Evolutionary conservation across 1,139 yeast genomes (phyloP).

Genomic region (Pichia cactophila): DNA sequence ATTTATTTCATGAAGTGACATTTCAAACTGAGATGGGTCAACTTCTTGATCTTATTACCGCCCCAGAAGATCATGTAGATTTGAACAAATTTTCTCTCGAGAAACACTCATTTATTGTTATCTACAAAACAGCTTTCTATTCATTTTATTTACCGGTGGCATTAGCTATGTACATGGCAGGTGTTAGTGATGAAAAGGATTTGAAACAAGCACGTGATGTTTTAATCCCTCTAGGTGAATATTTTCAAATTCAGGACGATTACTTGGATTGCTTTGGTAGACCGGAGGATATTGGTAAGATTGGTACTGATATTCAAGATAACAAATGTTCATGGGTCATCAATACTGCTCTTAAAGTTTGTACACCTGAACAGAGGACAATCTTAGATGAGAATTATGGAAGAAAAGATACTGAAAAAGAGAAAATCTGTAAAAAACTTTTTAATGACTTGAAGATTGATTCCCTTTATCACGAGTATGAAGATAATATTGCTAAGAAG

Average conservation of each 20-base stretch:
- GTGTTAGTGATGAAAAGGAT: constrained; percentile 60
- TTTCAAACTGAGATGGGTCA: constrained; percentile 98
- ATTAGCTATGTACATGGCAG: constrained; percentile 90
- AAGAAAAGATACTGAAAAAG: constrained; percentile 62
- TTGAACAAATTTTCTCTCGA: constrained; percentile 76
- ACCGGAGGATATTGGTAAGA: constrained; percentile 95
- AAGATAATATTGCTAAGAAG: constrained; percentile 64
- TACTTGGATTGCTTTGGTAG: constrained; percentile 95
- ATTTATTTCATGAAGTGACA: constrained; percentile 88
- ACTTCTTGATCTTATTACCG: constrained; percentile 87
- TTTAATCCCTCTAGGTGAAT: constrained; percentile 92
- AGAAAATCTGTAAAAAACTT: constrained; percentile 63
- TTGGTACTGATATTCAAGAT: constrained; percentile 97
- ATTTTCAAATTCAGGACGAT: constrained; percentile 98
- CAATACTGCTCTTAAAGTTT: constrained; percentile 82
- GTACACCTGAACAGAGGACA: constrained; percentile 72
- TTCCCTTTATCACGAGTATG: constrained; percentile 67
- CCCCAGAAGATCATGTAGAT: constrained; percentile 93
- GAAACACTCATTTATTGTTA: constrained; percentile 92
- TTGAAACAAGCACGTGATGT: constrained; percentile 84
- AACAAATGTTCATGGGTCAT: constrained; percentile 98
- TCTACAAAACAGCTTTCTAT: constrained; percentile 95
- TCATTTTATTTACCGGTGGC: constrained; percentile 97
- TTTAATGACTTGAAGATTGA: constrained; percentile 71
- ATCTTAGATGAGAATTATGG: constrained; percentile 87